Evolutionary conservation across 2,329 filamentous ascomycete genomes (phyloP), one percentile per base, ranked within the genome.

Genomic region (Hypoxylon sp.): DNA sequence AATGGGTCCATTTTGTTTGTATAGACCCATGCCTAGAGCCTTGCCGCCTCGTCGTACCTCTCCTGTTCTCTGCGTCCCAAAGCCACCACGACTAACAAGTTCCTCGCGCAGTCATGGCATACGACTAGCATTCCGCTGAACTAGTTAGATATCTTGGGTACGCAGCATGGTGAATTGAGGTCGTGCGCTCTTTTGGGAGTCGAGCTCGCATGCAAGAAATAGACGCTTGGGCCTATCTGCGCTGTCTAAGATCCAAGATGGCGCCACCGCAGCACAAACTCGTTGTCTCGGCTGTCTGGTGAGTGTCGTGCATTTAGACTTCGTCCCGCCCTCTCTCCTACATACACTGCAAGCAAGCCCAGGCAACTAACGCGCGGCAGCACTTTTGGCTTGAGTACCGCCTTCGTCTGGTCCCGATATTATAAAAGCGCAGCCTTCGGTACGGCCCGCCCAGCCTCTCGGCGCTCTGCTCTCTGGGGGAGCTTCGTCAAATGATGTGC

Each of bases 351-450:
- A n/a, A 10, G 44, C 21, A 44, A 57, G 44, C 50, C n/a, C 29
- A 54, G 52, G 56, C 58, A 27, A 48, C 46, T 69, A 46, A 70
- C 62, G 2, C 31, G 13, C 35, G 42, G 15, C 46, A 77, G 75
- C 44, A 60, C 72, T 53, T 67, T 76, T 29, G 47, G 67, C 37
- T 24, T 72, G 11, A 73, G 72, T 56, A 70, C 61, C 11, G 63
- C 73, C 21, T 74, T 77, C 62, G 59, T 80, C 60, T 77, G 76
- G 21, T 75, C 72, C 13, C 73, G 79, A 63, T 81, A 78, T 65
- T 76, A 77, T 61, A 75, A 66, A 58, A 80, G 79, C 65, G 77
- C 79, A 44, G 77, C 79, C 17, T 81, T 80, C 66, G 79, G 79
- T 80, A 79, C 68, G 72, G 52, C 53, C 54, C 55, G 35, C 32